A percentile compares a stretch with the other conserved stretches of the same genome.
Evolutionary conservation across 371 early-diverging fungal genomes (phyloP).

Genomic region (Saksenaea vasiformis): DNA sequence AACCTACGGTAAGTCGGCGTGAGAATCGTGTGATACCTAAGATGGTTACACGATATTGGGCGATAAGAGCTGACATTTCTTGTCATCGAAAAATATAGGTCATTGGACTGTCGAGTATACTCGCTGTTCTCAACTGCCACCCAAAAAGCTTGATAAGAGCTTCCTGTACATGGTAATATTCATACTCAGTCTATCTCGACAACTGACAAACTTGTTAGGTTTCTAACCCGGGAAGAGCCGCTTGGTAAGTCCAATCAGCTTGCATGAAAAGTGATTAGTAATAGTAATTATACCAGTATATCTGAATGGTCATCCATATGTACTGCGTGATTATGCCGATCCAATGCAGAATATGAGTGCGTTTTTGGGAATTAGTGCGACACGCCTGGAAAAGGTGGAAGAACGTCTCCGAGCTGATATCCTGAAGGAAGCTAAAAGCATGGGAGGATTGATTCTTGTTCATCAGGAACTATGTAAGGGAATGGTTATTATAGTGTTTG

Average conservation of each 20-base stretch:
- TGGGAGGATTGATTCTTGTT: constrained; percentile 62
- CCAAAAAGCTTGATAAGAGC: constrained; percentile 37
- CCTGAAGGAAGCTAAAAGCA: constrained; percentile 53
- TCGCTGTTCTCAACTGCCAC: constrained; percentile 61
- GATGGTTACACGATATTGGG: not conserved
- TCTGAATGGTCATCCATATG: constrained; percentile 68
- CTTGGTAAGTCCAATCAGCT: constrained; percentile 33
- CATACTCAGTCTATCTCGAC: constrained; percentile 3
- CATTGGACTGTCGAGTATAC: constrained; percentile 63
- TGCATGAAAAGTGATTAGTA: not conserved
- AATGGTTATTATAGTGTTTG: not conserved
- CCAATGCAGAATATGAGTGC: constrained; percentile 69
- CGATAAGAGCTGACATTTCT: not conserved
- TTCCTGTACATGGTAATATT: constrained; percentile 48
- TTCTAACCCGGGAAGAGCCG: constrained; percentile 76
- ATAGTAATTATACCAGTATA: constrained; percentile 38
- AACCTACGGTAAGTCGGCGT: constrained; percentile 56
- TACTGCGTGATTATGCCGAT: constrained; percentile 62
- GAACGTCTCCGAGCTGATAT: constrained; percentile 70
- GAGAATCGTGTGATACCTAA: constrained; percentile 1
- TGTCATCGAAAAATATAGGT: constrained; percentile 23
- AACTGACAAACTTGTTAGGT: constrained; percentile 46
- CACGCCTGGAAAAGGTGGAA: constrained; percentile 72
- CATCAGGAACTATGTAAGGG: constrained; percentile 65
- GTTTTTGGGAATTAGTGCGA: constrained; percentile 66